These are phyloP conservation scores for Mrakia hoshinonis DNA, from an alignment of 768 basidiomycete species.

Conservation along the genomic window DNA sequence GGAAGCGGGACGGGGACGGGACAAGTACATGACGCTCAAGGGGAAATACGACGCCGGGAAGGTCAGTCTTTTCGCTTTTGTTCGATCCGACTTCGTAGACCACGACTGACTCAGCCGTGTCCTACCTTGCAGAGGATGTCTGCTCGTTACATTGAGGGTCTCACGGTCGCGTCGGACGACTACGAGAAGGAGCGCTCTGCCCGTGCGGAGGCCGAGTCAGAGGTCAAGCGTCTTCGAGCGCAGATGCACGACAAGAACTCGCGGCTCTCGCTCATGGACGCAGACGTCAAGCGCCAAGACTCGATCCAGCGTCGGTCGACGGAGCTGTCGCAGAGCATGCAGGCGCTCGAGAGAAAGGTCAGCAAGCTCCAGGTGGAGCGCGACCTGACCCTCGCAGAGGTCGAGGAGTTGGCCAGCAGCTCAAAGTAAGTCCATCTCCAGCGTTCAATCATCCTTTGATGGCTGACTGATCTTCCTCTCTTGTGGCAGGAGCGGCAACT, in stretches of 20 bases:
- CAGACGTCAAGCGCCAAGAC: slow-evolving; percentile 66
- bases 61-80: slow-evolving; percentile 49
- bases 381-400: slow-evolving; percentile 83
- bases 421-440: slow-evolving; percentile 55
- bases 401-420: slow-evolving; percentile 68
- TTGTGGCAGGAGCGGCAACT: slow-evolving; percentile 9
- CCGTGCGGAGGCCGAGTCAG: slow-evolving; percentile 82
- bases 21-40: slow-evolving; percentile 58
- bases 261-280: slow-evolving; percentile 71
- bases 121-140: slow-evolving; percentile 60
- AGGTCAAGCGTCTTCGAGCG: slow-evolving; percentile 74
- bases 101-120: not conserved
- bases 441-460: not conserved
- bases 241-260: slow-evolving; percentile 84
- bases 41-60: slow-evolving; percentile 75
- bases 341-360: slow-evolving; percentile 71
- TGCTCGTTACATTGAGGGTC: slow-evolving; percentile 81
- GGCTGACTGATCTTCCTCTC: not conserved
- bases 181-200: slow-evolving; percentile 84
- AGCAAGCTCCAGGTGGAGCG: slow-evolving; percentile 80
- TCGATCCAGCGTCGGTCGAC: slow-evolving; percentile 67
- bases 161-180: slow-evolving; percentile 85
- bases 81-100: not conserved
- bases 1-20: slow-evolving; percentile 57
- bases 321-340: slow-evolving; percentile 66